Percentiles rank a stretch among this genome's conserved stretches.
Evolutionary conservation across 129 eudicot genomes (phyloP).

Genomic region (Chrysanthemum seticuspe): DNA sequence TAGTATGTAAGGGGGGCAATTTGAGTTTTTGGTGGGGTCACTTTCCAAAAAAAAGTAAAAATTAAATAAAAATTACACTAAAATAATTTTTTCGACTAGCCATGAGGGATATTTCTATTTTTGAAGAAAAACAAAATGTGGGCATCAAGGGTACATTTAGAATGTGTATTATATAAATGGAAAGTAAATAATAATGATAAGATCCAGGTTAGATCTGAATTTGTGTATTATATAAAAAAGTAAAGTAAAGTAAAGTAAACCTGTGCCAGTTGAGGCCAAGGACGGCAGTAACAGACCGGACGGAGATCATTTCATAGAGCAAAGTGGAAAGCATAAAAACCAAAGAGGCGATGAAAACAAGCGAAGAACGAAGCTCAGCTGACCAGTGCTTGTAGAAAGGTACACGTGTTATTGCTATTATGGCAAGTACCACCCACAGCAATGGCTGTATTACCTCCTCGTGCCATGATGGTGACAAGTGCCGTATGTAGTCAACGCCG

Average conservation of each 20-base stretch:
- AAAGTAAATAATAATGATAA: no score
- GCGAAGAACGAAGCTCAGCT: constrained; percentile 70
- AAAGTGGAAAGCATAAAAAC: constrained; percentile 67
- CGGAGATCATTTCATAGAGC: constrained; percentile 75
- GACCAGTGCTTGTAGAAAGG: constrained; percentile 89
- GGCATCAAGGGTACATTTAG: no score
- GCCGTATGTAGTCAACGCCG: constrained; percentile 76
- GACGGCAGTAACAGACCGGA: constrained; percentile 96
- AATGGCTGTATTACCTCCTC: constrained; percentile 69
- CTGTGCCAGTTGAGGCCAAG: constrained; percentile 92
- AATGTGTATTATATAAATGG: no score
- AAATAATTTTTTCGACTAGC: no score
- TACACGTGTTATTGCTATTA: constrained; percentile 60
- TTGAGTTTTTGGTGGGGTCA: no score
- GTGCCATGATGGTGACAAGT: constrained; percentile 77
- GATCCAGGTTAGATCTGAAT: not conserved
- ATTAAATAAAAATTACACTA: no score
- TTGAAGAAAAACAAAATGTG: no score
- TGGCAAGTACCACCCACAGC: constrained; percentile 69
- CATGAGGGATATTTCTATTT: no score
- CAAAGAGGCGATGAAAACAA: constrained; percentile 62
- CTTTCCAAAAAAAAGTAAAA: no score
- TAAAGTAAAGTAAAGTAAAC: constrained; percentile 21
- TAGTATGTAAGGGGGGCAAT: no score
- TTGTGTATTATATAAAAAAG: not conserved